A percentile compares a stretch with the other conserved stretches of the same genome.
Conservation (phyloP, 2,329 filamentous ascomycete species). For the Neonectria coccinea region DNA sequence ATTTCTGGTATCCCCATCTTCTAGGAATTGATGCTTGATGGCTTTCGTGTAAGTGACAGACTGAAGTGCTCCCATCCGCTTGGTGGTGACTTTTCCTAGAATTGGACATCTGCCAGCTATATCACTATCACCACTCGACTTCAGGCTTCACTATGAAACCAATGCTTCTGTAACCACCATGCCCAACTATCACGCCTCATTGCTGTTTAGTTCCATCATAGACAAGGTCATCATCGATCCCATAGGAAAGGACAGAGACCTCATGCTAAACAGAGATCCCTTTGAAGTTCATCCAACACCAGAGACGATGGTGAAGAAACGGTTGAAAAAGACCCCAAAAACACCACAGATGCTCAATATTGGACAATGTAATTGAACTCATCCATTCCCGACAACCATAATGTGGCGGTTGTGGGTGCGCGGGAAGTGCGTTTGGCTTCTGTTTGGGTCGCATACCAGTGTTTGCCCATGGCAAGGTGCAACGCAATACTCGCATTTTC, state of each 20-base stretch:
- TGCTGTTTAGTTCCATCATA: not conserved
- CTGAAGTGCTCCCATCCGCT: not conserved
- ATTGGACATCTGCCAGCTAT: too few relatives aligned
- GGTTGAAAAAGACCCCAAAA: not conserved
- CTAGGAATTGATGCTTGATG: not conserved
- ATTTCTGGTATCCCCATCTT: too few relatives aligned
- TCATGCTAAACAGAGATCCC: constrained; percentile 17
- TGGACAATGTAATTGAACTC: not conserved
- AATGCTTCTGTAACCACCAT: not conserved
- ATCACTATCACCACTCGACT: not conserved
- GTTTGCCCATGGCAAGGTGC: not conserved
- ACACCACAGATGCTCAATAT: not conserved
- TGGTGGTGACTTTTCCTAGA: not conserved
- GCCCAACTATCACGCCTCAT: not conserved
- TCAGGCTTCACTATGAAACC: not conserved
- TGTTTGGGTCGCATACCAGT: not conserved
- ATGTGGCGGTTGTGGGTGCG: not conserved
- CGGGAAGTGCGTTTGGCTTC: not conserved
- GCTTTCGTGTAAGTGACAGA: not conserved
- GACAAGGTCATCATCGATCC: constrained; percentile 10
- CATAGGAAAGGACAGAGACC: constrained; percentile 7
- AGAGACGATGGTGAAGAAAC: not conserved
- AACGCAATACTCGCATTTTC: not conserved
- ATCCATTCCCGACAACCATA: not conserved
- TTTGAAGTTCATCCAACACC: constrained; percentile 9